Percentiles rank a stretch among this genome's conserved stretches.
Conservation (phyloP, 306 rosid genomes). For the Prunus kanzakura region DNA sequence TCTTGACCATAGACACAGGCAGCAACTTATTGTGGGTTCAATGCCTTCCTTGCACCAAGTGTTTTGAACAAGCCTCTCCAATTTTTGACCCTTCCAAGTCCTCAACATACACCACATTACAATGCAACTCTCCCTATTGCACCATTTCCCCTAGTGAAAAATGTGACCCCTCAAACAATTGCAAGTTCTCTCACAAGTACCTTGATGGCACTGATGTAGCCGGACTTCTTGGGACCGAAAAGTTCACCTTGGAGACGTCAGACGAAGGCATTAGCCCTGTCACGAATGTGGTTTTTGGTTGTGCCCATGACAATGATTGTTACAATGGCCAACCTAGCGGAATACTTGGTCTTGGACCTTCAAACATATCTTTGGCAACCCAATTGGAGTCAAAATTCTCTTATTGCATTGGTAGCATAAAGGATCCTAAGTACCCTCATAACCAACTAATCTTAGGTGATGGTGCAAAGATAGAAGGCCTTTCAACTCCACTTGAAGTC, state of each 20-base stretch:
- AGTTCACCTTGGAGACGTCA: conserved; percentile 28
- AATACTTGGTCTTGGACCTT: conserved; percentile 35
- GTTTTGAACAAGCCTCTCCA: conserved; percentile 2
- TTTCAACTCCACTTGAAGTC: conserved; percentile 23
- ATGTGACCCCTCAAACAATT: background rate
- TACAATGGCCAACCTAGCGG: conserved; percentile 19
- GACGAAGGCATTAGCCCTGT: conserved; percentile 28
- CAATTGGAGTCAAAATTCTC: conserved; percentile 36
- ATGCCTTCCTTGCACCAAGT: conserved; percentile 46
- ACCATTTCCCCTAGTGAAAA: background rate
- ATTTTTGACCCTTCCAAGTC: conserved; percentile 41
- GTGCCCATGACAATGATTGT: conserved; percentile 8
- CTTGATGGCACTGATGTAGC: conserved; percentile 10
- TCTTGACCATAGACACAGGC: conserved; percentile 37
- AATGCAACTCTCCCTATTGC: background rate
- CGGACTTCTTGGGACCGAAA: conserved; percentile 29
- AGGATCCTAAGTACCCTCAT: conserved; percentile 25
- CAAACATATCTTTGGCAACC: conserved; percentile 15
- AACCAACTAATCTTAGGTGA: conserved; percentile 46
- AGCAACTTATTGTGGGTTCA: conserved; percentile 39
- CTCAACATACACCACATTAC: conserved; percentile 18
- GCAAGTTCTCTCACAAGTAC: background rate
- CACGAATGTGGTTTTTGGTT: conserved; percentile 22
- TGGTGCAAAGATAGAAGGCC: conserved; percentile 44
- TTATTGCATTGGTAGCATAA: conserved; percentile 43